Evolutionary conservation across 148 eudicot species (phyloP).

Genomic region (Pouteria glomerata): DNA sequence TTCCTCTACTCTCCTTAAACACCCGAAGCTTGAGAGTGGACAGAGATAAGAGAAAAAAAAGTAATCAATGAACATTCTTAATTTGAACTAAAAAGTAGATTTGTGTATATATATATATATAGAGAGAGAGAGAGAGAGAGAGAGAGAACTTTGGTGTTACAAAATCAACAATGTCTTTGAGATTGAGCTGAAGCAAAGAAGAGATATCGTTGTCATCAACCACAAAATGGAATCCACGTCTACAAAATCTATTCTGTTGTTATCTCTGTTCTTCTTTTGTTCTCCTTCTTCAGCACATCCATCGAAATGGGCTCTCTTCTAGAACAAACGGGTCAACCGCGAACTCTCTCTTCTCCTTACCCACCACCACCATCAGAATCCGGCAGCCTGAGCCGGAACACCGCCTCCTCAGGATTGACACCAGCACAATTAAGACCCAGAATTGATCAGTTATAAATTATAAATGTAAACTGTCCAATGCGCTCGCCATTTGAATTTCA

Average conservation of each 20-base stretch:
- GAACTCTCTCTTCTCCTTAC: slow-evolving; percentile 38
- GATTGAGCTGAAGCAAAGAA: slow-evolving; percentile 51
- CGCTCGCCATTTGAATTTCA: no score
- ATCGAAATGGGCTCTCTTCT: slow-evolving; percentile 45
- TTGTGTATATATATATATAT: no score
- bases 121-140: no score
- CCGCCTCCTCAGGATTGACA: slow-evolving; percentile 28
- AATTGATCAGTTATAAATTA: no score
- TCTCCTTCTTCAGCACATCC: slow-evolving; percentile 22
- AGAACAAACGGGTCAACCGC: slow-evolving; percentile 42
- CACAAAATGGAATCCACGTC: slow-evolving; percentile 57
- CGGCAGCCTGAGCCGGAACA: slow-evolving; percentile 39
- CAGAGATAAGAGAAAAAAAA: no score
- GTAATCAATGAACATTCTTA: no score
- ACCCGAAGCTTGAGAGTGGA: no score
- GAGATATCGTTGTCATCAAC: slow-evolving; percentile 55
- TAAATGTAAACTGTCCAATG: no score
- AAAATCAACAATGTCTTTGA: slow-evolving; percentile 52
- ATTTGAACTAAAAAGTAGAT: no score
- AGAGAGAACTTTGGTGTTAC: no score
- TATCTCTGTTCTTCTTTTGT: background rate
- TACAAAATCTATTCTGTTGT: slow-evolving; percentile 32
- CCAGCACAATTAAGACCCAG: slow-evolving; percentile 23
- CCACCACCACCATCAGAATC: slow-evolving; percentile 40
- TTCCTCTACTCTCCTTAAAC: no score